A percentile compares a stretch with the other conserved stretches of the same genome.
Conservation (phyloP, 164 flowering plant species). For the Tinospora cordifolia region DNA sequence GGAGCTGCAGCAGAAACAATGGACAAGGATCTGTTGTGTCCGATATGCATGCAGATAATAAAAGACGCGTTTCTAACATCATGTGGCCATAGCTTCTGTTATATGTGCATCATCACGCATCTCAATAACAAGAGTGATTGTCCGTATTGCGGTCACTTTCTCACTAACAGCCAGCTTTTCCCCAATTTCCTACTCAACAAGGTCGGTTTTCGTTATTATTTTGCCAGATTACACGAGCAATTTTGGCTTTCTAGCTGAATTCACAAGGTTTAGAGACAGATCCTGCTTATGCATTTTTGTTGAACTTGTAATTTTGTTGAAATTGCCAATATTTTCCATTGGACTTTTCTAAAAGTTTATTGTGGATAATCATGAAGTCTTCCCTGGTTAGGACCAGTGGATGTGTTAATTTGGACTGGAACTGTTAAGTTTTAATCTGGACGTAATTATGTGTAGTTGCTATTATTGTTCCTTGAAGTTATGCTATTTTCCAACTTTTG, state of each 20-base stretch:
- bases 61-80: slow-evolving; percentile 90
- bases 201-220: slow-evolving; percentile 28
- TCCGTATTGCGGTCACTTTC: slow-evolving; percentile 73
- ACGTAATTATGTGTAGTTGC: too few species aligned
- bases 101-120: slow-evolving; percentile 90
- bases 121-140: slow-evolving; percentile 86
- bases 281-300: neutral
- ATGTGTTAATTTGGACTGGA: neutral
- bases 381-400: neutral
- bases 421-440: too few species aligned
- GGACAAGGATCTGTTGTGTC: slow-evolving; percentile 77
- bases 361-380: neutral
- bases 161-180: slow-evolving; percentile 57
- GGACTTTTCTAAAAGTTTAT: too few species aligned
- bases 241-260: neutral
- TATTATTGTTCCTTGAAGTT: too few species aligned
- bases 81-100: slow-evolving; percentile 96
- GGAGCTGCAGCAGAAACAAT: slow-evolving; percentile 23
- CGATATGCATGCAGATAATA: slow-evolving; percentile 91
- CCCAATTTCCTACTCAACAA: slow-evolving; percentile 85
- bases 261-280: neutral
- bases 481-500: slow-evolving; percentile 40
- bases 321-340: neutral
- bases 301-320: neutral
- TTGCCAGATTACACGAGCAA: neutral